Conservation (phyloP, 805 yeast genomes). For the Candida qinlingensis region DNA sequence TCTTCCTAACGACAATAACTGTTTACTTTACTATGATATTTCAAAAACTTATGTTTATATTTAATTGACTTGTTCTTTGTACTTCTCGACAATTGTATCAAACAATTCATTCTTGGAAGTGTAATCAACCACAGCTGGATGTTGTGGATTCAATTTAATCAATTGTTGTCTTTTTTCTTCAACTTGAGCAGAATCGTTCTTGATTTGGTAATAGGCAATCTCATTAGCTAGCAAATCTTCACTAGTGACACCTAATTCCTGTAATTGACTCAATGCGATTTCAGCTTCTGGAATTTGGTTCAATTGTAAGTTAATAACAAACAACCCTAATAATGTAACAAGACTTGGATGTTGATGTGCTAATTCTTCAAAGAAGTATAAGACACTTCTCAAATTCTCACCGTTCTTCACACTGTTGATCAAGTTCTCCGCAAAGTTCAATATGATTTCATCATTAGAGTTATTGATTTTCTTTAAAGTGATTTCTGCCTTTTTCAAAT, state of each 20-base stretch:
- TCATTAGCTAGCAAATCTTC: conserved; percentile 57
- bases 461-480: conserved; percentile 44
- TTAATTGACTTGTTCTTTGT: conserved; percentile 26
- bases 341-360: conserved; percentile 49
- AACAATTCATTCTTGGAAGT: conserved; percentile 59
- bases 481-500: conserved; percentile 29
- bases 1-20: neutral
- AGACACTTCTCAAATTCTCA: conserved; percentile 37
- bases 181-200: conserved; percentile 34
- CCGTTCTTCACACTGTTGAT: conserved; percentile 38
- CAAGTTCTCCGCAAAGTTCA: conserved; percentile 79
- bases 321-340: conserved; percentile 54
- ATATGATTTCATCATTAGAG: conserved; percentile 68
- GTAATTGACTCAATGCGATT: conserved; percentile 47
- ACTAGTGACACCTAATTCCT: conserved; percentile 34
- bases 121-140: conserved; percentile 53
- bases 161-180: conserved; percentile 42
- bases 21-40: neutral
- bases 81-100: conserved; percentile 63
- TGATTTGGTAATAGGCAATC: conserved; percentile 55
- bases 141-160: conserved; percentile 43
- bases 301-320: conserved; percentile 73
- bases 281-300: conserved; percentile 79
- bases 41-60: neutral
- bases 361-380: conserved; percentile 77